A percentile compares a stretch with the other conserved stretches of the same genome.
Evolutionary conservation across 140 eudicot genomes (phyloP).

Genomic region (Cichorium intybus): DNA sequence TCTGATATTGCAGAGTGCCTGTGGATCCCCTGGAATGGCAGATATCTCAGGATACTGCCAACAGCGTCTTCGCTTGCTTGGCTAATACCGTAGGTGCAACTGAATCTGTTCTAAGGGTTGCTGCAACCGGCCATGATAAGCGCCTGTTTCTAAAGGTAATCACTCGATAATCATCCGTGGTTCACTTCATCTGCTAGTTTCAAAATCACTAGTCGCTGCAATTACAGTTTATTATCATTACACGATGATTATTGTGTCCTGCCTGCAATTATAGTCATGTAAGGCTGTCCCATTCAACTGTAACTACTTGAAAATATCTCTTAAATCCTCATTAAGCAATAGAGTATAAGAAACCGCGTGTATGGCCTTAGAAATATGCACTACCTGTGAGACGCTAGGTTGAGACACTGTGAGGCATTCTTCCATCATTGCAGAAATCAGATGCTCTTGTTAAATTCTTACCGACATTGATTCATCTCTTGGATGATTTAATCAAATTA

Average conservation of each 20-base stretch:
- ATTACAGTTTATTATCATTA: neutral
- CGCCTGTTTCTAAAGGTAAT: constrained; percentile 80
- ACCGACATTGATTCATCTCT: neutral
- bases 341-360: no score
- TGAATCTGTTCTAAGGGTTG: constrained; percentile 94
- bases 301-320: no score
- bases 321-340: no score
- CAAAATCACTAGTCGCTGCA: neutral
- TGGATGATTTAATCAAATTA: neutral
- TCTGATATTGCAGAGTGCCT: constrained; percentile 55
- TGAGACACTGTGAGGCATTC: neutral
- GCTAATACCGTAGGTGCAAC: constrained; percentile 98
- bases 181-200: constrained; percentile 2
- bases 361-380: neutral
- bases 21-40: constrained; percentile 98
- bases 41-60: constrained; percentile 94
- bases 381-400: neutral
- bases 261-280: neutral
- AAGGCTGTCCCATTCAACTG: neutral
- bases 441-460: constrained; percentile 1
- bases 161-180: neutral
- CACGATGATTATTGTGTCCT: neutral
- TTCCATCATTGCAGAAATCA: neutral
- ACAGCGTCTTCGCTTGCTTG: constrained; percentile 68
- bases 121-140: constrained; percentile 97